Base-by-base conservation (phyloP, 306 rosid species). In the Trifolium subterraneum region DNA sequence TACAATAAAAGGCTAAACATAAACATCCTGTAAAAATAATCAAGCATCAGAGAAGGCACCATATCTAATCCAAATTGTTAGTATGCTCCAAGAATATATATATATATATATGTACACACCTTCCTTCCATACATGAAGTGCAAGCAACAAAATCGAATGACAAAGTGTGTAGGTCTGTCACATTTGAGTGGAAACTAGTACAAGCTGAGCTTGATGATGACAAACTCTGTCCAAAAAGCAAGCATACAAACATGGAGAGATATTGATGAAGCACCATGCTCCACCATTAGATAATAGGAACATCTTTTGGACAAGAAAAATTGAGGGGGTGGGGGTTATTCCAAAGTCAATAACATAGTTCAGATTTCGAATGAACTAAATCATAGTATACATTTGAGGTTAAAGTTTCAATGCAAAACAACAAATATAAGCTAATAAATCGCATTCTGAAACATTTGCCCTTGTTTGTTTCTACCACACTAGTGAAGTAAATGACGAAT, bases 401-500 rank as follows among this genome's bases (percentile, higher is more conserved):
- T 75, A 73, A 70, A 45, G 35, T 52, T 31, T 64, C 48, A 63
- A 41, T 4, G 50, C 66, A 50, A 51, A 77, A 51, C 68, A 67
- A 48, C 36, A 36, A 72, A 56, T 62, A 45, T n/a, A 70, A 48
- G 61, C 27, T 45, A 45, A 22, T 38, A 48, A 54, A 12, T 64
- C 51, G 36, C 10, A 48, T 41, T 74, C 50, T 51, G 63, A 69
- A 79, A 70, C 59, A 60, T 18, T 67, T 33, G 31, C 36, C 44
- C 8, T 63, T 23, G 59, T 36, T 78, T 41, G 4, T 54, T 78
- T 68, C 47, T 23, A 48, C 54, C 45, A 35, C 33, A 39, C 56
- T 68, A 91, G 71, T 39, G 88, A 74, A 94, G 97, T 86, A 91
- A 87, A 68, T 90, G 84, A 45, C 95, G 79, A 77, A 94, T 87